Conservation (phyloP, 2,329 filamentous ascomycete species). For the Fusarium sambucinum region DNA sequence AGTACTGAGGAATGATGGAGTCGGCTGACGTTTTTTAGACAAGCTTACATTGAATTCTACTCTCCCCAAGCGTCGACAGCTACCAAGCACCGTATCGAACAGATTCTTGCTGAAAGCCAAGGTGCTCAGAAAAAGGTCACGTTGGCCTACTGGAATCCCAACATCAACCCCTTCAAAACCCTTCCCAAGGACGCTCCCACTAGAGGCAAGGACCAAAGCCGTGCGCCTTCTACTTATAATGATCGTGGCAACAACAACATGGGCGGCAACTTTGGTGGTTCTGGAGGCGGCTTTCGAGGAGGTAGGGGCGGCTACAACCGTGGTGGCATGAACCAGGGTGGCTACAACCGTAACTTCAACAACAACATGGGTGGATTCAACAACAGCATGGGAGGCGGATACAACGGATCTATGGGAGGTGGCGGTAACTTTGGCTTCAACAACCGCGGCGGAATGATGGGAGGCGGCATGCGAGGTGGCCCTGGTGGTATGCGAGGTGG, state of each 20-base stretch:
- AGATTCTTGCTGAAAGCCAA: conserved; percentile 63
- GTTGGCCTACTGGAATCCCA: conserved; percentile 80
- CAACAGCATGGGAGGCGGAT: conserved; percentile 62
- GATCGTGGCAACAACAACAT: conserved; percentile 55
- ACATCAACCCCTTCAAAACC: conserved; percentile 89
- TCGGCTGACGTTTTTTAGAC: conserved; percentile 55
- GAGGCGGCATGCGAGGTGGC: conserved; percentile 60
- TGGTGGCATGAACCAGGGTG: conserved; percentile 61
- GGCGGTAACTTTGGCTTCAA: conserved; percentile 65
- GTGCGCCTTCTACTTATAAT: conserved; percentile 65
- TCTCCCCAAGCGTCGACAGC: conserved; percentile 88
- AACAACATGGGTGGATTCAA: conserved; percentile 60
- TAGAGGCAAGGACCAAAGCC: conserved; percentile 71
- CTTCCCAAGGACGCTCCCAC: conserved; percentile 86
- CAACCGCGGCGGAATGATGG: conserved; percentile 61
- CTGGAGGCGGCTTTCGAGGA: conserved; percentile 65
- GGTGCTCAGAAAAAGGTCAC: conserved; percentile 76
- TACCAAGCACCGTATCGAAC: conserved; percentile 84
- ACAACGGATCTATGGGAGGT: conserved; percentile 65
- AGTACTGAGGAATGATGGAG: background rate
- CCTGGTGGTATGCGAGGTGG: conserved; percentile 62
- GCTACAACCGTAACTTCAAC: conserved; percentile 59
- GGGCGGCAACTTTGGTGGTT: conserved; percentile 64
- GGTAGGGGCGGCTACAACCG: conserved; percentile 63
- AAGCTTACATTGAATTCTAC: conserved; percentile 87